phyloP scores from a whole-genome alignment of 2,329 filamentous ascomycete genomes.

The Epicoccum sorghinum region DNA sequence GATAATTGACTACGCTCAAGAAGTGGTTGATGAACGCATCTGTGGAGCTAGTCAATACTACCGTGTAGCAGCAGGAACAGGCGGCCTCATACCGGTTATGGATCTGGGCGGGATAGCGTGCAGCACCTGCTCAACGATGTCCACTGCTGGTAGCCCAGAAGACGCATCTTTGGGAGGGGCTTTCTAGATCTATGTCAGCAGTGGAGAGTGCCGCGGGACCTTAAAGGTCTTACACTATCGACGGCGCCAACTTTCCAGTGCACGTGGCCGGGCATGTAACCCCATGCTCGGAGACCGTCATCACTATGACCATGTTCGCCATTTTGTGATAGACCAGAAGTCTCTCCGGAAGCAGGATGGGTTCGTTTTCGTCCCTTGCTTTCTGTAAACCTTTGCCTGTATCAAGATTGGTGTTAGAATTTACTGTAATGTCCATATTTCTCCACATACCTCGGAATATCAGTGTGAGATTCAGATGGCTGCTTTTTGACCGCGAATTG shows the following conservation, averaged over 20 bases:
- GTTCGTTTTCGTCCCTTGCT: constrained; percentile 31
- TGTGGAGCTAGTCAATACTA: constrained; percentile 17
- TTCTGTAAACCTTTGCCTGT: constrained; percentile 23
- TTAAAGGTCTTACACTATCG: constrained; percentile 23
- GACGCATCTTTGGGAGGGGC: constrained; percentile 13
- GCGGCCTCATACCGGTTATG: constrained; percentile 31
- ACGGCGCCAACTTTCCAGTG: constrained; percentile 35
- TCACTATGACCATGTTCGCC: constrained; percentile 21
- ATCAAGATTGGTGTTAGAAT: constrained; percentile 3
- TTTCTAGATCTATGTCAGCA: constrained; percentile 6
- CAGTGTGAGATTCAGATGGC: constrained; percentile 26
- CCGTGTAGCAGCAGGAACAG: not conserved
- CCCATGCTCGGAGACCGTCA: constrained; percentile 42
- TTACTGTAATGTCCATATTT: not conserved
- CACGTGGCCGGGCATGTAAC: constrained; percentile 46
- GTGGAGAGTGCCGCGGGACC: too few relatives aligned
- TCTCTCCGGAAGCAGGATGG: constrained; percentile 15
- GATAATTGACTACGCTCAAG: constrained; percentile 53
- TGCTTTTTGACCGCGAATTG: constrained; percentile 50
- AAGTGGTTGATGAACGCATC: constrained; percentile 57
- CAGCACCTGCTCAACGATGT: constrained; percentile 42
- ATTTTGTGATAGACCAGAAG: constrained; percentile 3
- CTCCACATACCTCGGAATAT: constrained; percentile 27
- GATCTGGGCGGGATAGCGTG: constrained; percentile 41
- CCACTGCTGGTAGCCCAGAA: constrained; percentile 26